Evolutionary conservation across 2,329 filamentous ascomycete genomes (phyloP).

Genomic region (Pseudogymnoascus sp.): DNA sequence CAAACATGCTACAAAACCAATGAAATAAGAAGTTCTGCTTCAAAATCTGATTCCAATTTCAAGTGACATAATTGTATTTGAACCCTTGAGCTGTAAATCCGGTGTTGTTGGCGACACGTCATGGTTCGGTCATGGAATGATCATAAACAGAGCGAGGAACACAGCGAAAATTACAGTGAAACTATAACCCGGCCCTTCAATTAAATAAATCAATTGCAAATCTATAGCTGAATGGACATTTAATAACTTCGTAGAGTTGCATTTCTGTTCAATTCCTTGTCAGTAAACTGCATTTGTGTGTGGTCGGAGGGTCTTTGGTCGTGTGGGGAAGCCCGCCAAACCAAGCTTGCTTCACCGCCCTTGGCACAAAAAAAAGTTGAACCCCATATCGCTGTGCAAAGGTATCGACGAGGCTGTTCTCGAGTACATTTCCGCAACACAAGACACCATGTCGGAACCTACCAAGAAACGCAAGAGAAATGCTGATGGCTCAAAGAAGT

Average conservation of each 20-base stretch:
- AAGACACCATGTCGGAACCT: slow-evolving; percentile 22
- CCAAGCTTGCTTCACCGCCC: slow-evolving; percentile 4
- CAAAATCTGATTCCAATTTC: slow-evolving; percentile 6
- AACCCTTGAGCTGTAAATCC: neutral
- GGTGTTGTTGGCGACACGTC: neutral
- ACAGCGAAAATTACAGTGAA: neutral
- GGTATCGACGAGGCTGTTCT: slow-evolving; percentile 1
- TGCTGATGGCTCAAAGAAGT: slow-evolving; percentile 31
- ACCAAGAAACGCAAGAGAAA: slow-evolving; percentile 45
- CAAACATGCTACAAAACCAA: slow-evolving; percentile 18
- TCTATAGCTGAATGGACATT: neutral
- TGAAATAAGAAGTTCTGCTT: slow-evolving; percentile 27
- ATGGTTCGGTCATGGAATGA: neutral
- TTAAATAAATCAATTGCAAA: neutral
- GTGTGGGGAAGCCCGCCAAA: neutral
- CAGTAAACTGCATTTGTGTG: neutral
- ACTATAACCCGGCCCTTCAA: neutral
- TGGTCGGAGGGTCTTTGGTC: neutral
- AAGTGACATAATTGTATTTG: slow-evolving; percentile 1
- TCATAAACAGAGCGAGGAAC: neutral
- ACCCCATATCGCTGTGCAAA: neutral
- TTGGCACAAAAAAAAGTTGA: slow-evolving; percentile 10
- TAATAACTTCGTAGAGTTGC: neutral
- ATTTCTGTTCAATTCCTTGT: neutral
- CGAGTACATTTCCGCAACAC: slow-evolving; percentile 5